Evolutionary conservation across 1,284 basidiomycete species (phyloP).

Genomic region (Trichosporon faecale): DNA sequence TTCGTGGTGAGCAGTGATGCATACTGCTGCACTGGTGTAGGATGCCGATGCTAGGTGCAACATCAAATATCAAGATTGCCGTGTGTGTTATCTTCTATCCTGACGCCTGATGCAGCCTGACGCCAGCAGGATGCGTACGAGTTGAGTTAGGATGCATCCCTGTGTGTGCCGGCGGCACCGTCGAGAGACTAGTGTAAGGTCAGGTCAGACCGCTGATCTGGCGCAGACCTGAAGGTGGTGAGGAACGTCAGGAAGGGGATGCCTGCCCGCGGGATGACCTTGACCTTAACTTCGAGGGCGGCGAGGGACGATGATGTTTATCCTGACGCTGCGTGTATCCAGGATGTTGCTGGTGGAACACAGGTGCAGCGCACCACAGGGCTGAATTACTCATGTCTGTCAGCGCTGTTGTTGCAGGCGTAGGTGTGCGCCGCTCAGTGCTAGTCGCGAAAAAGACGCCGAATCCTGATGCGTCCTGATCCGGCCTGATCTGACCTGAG

Average conservation of each 20-base stretch:
- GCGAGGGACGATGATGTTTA: background rate
- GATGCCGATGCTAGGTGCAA: background rate
- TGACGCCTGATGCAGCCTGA: background rate
- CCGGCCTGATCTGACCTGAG: background rate
- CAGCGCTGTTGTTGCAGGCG: background rate
- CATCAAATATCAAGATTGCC: background rate
- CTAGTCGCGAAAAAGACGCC: background rate
- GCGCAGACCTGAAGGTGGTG: background rate
- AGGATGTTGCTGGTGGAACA: background rate
- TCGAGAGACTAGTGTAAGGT: background rate
- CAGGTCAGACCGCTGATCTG: background rate
- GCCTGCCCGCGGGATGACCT: background rate
- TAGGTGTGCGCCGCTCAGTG: background rate
- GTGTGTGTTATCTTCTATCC: background rate
- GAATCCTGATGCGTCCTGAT: background rate
- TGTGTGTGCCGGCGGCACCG: background rate
- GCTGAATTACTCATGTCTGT: background rate
- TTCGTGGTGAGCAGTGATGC: background rate
- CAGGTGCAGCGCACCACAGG: no score
- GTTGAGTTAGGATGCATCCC: background rate
- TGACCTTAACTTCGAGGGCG: conserved; percentile 3
- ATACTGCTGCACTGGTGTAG: background rate
- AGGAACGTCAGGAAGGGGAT: background rate
- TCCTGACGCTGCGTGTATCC: background rate
- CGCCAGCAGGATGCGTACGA: background rate